phyloP scores from a whole-genome alignment of 2,329 filamentous ascomycete species.

The Trichoderma citrinoviride region DNA sequence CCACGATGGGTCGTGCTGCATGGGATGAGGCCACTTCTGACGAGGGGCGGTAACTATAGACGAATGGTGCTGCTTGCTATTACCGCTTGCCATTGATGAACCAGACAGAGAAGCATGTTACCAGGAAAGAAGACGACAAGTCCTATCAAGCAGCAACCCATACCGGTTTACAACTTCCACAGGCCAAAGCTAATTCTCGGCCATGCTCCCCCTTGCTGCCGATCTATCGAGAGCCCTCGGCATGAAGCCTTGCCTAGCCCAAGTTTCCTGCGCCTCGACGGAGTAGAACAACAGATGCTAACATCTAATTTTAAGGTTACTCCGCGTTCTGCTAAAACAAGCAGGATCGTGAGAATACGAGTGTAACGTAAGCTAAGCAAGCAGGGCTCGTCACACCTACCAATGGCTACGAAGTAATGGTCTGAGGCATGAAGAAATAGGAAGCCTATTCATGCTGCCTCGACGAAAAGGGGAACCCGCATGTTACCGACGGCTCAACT shows the following conservation, averaged over 20 bases:
- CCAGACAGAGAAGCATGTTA: no score
- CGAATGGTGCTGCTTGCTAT: no score
- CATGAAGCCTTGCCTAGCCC: neutral
- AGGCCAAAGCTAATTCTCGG: neutral
- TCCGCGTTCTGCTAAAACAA: neutral
- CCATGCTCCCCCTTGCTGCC: neutral
- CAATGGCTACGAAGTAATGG: no score
- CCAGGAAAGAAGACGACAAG: no score
- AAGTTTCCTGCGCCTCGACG: neutral
- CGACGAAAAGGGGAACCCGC: neutral
- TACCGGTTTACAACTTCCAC: neutral
- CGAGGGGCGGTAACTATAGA: neutral
- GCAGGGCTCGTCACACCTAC: no score
- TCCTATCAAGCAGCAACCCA: no score
- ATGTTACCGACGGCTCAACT: neutral
- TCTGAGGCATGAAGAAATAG: no score
- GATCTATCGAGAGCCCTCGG: neutral
- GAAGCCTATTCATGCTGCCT: neutral
- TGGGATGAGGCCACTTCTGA: neutral
- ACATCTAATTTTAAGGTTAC: constrained; percentile 11
- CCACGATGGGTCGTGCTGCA: neutral
- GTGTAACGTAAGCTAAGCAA: neutral
- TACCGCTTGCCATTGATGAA: neutral
- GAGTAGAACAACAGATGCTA: neutral
- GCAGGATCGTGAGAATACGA: neutral